Evolutionary conservation across 2,329 filamentous ascomycete genomes (phyloP).

Genomic region (Alternaria triticimaculans): DNA sequence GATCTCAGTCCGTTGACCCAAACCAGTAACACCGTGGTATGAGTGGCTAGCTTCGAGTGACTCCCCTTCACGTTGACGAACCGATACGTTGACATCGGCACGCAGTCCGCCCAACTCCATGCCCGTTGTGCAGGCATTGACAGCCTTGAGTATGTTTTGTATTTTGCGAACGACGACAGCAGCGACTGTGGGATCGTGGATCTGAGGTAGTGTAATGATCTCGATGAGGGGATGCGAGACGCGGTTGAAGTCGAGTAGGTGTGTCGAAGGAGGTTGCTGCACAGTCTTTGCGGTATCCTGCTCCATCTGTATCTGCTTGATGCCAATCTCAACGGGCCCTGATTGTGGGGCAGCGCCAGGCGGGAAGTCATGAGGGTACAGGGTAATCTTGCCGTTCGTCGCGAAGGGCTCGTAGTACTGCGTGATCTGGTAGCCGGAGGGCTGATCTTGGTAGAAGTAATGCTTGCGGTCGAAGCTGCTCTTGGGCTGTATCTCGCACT

Average conservation of each 20-base stretch:
- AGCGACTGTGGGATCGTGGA: conserved; percentile 85
- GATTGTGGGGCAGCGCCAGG: conserved; percentile 71
- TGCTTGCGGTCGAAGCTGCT: conserved; percentile 96
- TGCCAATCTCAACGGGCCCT: conserved; percentile 75
- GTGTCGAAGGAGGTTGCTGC: conserved; percentile 72
- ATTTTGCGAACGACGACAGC: conserved; percentile 89
- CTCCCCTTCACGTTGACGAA: conserved; percentile 61
- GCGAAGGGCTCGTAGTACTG: conserved; percentile 85
- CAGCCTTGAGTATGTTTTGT: conserved; percentile 77
- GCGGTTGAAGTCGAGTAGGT: conserved; percentile 92
- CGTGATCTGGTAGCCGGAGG: conserved; percentile 94
- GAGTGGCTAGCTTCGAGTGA: conserved; percentile 46
- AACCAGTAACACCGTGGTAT: conserved; percentile 64
- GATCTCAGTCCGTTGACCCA: conserved; percentile 93
- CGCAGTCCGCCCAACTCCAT: conserved; percentile 93
- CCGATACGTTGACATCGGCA: conserved; percentile 94
- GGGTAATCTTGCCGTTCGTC: conserved; percentile 72
- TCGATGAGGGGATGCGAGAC: conserved; percentile 91
- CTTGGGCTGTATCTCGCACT: conserved; percentile 75
- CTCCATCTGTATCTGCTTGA: conserved; percentile 95
- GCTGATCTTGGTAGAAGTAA: conserved; percentile 99
- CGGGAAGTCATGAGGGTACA: conserved; percentile 70
- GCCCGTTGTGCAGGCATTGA: conserved; percentile 85
- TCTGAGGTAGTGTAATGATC: conserved; percentile 89
- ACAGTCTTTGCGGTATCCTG: conserved; percentile 97